phyloP scores from a whole-genome alignment of 305 asterid species.

The Fraxinus greggii region DNA sequence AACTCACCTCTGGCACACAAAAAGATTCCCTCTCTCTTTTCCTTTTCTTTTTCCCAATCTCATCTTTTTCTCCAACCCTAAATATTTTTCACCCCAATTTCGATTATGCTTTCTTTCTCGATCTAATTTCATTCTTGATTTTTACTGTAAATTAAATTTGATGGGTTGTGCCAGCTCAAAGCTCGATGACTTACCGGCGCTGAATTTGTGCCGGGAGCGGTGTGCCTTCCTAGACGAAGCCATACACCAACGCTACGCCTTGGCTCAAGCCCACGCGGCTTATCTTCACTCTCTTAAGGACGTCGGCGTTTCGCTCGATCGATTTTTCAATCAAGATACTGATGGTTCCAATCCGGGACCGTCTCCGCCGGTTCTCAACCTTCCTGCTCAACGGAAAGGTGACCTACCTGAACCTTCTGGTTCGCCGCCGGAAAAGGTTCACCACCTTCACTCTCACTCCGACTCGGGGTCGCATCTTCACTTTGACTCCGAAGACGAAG shows the following conservation, averaged over 20 bases:
- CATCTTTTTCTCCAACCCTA: slow-evolving; percentile 29
- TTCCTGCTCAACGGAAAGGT: slow-evolving; percentile 59
- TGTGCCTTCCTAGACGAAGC: slow-evolving; percentile 83
- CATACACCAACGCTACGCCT: slow-evolving; percentile 69
- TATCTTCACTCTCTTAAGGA: slow-evolving; percentile 69
- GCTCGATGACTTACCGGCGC: slow-evolving; percentile 88
- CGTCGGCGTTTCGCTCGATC: slow-evolving; percentile 63
- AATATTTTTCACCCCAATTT: slow-evolving; percentile 24
- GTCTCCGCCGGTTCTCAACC: slow-evolving; percentile 58
- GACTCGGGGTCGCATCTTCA: slow-evolving; percentile 79
- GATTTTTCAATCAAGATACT: slow-evolving; percentile 63
- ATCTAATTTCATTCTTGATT: not conserved
- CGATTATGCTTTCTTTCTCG: slow-evolving; percentile 9
- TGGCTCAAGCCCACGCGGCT: slow-evolving; percentile 77
- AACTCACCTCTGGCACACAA: slow-evolving; percentile 40
- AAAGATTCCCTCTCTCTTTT: slow-evolving; percentile 37
- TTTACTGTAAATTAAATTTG: not conserved
- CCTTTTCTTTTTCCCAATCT: not conserved
- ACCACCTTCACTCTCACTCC: slow-evolving; percentile 46
- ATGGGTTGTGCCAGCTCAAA: slow-evolving; percentile 96
- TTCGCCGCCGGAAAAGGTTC: slow-evolving; percentile 37
- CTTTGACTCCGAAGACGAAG: slow-evolving; percentile 56
- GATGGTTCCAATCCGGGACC: slow-evolving; percentile 28
- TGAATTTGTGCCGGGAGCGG: slow-evolving; percentile 78
- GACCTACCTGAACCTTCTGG: slow-evolving; percentile 38